Evolutionary conservation across 2,329 filamentous ascomycete species (phyloP).

Genomic region (Colletotrichum salicis): DNA sequence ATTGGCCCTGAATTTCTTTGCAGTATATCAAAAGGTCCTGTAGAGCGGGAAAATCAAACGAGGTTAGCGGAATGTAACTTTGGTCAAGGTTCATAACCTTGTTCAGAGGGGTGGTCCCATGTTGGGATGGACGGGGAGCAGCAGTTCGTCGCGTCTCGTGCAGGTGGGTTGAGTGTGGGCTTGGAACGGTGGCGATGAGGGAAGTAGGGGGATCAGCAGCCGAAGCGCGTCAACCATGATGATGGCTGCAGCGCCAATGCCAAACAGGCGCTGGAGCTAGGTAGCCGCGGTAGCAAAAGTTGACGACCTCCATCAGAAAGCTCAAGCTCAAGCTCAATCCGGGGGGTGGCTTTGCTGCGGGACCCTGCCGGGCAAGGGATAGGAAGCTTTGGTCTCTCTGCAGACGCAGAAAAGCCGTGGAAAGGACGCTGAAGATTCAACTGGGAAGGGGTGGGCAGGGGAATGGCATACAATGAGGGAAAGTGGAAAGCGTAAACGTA

Average conservation of each 20-base stretch:
- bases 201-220: background rate
- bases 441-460: background rate
- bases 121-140: background rate
- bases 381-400: conserved; percentile 20
- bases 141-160: conserved; percentile 6
- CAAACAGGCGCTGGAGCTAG: background rate
- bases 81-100: conserved; percentile 3
- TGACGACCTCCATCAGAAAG: background rate
- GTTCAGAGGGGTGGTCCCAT: background rate
- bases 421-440: background rate
- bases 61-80: conserved; percentile 8
- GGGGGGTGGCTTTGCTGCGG: background rate
- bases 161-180: background rate
- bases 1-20: conserved; percentile 54
- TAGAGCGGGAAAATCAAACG: background rate
- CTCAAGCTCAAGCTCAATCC: background rate
- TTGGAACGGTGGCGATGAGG: conserved; percentile 11
- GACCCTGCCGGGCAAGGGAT: background rate
- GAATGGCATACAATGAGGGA: conserved; percentile 10
- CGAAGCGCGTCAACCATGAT: background rate
- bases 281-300: background rate
- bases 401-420: conserved; percentile 1
- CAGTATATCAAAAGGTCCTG: conserved; percentile 61
- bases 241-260: background rate
- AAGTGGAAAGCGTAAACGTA: conserved; percentile 40